Conservation (phyloP, 768 basidiomycete species). For the Leccinum longicurvipes region DNA sequence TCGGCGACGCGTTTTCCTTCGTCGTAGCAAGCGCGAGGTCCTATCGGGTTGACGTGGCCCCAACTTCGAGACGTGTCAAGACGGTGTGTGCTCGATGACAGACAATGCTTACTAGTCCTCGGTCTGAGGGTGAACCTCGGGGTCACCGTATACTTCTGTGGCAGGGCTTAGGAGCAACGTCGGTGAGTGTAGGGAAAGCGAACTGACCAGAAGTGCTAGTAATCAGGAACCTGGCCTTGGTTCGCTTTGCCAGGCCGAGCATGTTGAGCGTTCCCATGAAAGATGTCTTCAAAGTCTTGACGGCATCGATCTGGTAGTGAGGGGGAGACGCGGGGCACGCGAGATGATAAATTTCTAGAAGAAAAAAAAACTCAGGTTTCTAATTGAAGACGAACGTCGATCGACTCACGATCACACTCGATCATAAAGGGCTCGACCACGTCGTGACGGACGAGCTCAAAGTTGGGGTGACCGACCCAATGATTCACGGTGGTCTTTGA, state of each 20-base stretch:
- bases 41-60: constrained; percentile 98
- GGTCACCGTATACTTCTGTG: constrained; percentile 95
- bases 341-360: constrained; percentile 91
- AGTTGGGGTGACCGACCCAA: constrained; percentile 98
- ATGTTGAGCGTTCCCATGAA: constrained; percentile 99
- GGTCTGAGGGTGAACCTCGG: constrained; percentile 94
- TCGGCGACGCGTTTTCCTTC: constrained; percentile 99
- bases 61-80: constrained; percentile 50
- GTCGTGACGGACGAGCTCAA: constrained; percentile 96
- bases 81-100: constrained; percentile 4
- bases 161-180: constrained; percentile 2
- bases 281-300: constrained; percentile 98
- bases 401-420: constrained; percentile 86
- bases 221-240: constrained; percentile 95
- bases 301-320: constrained; percentile 96
- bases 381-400: not conserved
- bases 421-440: constrained; percentile 98
- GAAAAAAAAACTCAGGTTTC: not conserved
- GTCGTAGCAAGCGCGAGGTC: constrained; percentile 98
- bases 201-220: constrained; percentile 85
- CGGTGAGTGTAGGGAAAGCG: not conserved
- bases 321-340: constrained; percentile 97
- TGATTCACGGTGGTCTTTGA: constrained; percentile 95
- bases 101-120: constrained; percentile 80
- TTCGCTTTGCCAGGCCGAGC: constrained; percentile 96